Percentiles rank a stretch among this genome's conserved stretches.
phyloP scores from a whole-genome alignment of 768 basidiomycete genomes.

The Coprinopsis cinerea region DNA sequence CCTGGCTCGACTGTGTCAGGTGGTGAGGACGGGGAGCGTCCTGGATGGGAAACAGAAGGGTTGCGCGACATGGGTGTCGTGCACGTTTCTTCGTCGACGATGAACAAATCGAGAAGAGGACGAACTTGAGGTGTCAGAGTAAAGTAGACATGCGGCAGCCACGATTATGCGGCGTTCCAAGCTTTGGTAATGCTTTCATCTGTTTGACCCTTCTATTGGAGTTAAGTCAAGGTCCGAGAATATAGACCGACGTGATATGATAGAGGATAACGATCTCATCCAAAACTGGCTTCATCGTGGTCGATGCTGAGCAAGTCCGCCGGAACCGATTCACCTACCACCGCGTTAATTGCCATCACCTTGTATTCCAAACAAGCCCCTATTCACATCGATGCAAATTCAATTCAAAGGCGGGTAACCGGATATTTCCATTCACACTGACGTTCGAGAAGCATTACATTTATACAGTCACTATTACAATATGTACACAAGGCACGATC shows the following conservation, averaged over 20 bases:
- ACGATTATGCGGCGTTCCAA: conserved; percentile 33
- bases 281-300: background rate
- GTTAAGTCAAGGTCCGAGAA: background rate
- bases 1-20: conserved; percentile 46
- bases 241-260: conserved; percentile 4
- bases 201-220: conserved; percentile 12
- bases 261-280: background rate
- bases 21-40: conserved; percentile 26
- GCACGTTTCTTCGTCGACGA: conserved; percentile 41
- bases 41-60: conserved; percentile 48
- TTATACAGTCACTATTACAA: too few relatives aligned
- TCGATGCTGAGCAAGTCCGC: background rate
- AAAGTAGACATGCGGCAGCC: conserved; percentile 30
- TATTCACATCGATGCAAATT: too few relatives aligned
- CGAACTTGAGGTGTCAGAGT: conserved; percentile 18
- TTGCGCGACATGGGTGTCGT: conserved; percentile 54
- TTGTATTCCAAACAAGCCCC: too few relatives aligned
- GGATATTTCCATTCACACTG: too few relatives aligned
- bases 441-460: too few relatives aligned
- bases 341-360: background rate
- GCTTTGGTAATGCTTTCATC: conserved; percentile 29
- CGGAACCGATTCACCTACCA: background rate
- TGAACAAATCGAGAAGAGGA: conserved; percentile 31
- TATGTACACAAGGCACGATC: too few relatives aligned
- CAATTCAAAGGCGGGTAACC: too few relatives aligned